Conservation (phyloP, 2,329 filamentous ascomycete species). For the Aureobasidium subglaciale region DNA sequence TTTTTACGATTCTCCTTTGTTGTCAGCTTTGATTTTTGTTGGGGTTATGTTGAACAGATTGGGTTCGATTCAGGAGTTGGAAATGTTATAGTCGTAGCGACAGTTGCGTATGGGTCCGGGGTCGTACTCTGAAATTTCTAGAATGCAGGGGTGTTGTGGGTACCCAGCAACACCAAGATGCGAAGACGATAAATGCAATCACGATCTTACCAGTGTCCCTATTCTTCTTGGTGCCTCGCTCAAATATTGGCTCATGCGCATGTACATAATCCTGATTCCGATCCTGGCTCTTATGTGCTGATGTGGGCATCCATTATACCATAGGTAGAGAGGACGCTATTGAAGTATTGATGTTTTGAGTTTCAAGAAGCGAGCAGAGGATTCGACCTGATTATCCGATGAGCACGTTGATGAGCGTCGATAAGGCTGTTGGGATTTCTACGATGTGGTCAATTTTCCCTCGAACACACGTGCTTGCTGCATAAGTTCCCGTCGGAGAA, state of each 20-base stretch:
- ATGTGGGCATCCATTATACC: background rate
- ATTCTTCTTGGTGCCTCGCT: too few relatives aligned
- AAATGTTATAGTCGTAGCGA: background rate
- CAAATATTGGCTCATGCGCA: too few relatives aligned
- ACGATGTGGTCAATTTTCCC: background rate
- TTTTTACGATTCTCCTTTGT: constrained; percentile 9
- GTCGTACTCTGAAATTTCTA: background rate
- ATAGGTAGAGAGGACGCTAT: background rate
- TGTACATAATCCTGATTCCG: background rate
- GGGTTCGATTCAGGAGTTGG: background rate
- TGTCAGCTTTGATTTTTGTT: background rate
- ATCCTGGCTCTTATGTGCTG: background rate
- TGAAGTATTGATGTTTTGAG: constrained; percentile 2
- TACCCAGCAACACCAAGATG: background rate
- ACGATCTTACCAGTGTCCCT: background rate
- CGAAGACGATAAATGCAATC: constrained; percentile 6
- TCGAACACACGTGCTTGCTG: background rate
- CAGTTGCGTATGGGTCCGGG: background rate
- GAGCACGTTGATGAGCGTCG: background rate
- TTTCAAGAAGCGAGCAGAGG: constrained; percentile 7
- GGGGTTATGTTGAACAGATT: background rate
- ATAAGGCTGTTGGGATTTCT: background rate
- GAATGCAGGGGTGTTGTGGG: constrained; percentile 7
- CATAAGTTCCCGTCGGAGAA: background rate
- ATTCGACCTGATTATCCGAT: background rate